Base-by-base conservation (phyloP, 2,329 filamentous ascomycete genomes). In the Fusarium proliferatum region DNA sequence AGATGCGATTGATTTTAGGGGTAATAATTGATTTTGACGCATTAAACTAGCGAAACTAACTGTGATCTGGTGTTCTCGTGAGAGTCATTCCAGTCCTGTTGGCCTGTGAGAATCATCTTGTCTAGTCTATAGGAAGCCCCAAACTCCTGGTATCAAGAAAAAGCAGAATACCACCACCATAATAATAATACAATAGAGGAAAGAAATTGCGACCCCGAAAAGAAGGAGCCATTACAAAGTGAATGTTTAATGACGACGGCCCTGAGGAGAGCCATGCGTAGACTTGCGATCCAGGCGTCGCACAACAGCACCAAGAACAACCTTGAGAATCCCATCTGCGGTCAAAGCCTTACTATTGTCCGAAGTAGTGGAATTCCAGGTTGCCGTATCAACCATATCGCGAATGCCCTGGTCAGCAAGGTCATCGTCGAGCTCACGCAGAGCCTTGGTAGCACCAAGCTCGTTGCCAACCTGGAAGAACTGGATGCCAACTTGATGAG, bases 381-480 rank as follows among this genome's bases (percentile, higher is more conserved):
- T 92, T 39, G 95, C 92, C 0, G 95, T 97, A 82, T 98, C 96
- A 21, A 98, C 94, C 78, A 98, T 98, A 83, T 98, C 96, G 23
- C 96, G 86, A 21, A 96, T 80, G 19, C 87, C 85, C 36, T 86
- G 84, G 36, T 87, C 83, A 33, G 86, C 84, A n/a, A 88, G 78
- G 46, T 88, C 85, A 80, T 98, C 93, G 79, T 98, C 96, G 12
- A 98, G 86, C 52, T 91, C 86, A 75, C 88, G 84, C 43, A 98
- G 85, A 62, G 92, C 90, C 73, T 86, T 82, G 3, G 87, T 86
- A 0, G 95, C 96, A 1, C 82, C 84, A 2, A 83, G 79, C 75
- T 97, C 94, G 56, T 89, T 87, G 64, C 96, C 96, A 49, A 98
- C 93, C 83, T 98, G 96, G 86, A 98, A 97, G 85, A 98, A 98